phyloP scores from a whole-genome alignment of 2,329 filamentous ascomycete species.

The Arthrobotrys megalospora region DNA sequence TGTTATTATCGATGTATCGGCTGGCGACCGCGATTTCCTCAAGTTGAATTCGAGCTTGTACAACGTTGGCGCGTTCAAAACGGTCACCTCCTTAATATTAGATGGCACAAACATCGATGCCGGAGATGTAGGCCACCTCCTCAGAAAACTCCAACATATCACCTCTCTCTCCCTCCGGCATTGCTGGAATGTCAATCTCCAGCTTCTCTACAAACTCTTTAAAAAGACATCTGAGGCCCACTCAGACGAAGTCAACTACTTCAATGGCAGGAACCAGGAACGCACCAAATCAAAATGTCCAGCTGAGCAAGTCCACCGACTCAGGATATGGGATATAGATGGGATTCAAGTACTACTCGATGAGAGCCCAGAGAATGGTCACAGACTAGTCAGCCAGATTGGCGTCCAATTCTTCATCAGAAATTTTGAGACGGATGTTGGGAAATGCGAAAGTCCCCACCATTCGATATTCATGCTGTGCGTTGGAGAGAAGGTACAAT shows the following conservation, averaged over 20 bases:
- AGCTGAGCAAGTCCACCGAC: slow-evolving; percentile 37
- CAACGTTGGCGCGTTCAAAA: slow-evolving; percentile 30
- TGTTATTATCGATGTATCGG: slow-evolving; percentile 49
- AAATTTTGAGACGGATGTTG: slow-evolving; percentile 50
- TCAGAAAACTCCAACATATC: slow-evolving; percentile 48
- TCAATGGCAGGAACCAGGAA: slow-evolving; percentile 34
- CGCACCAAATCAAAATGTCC: slow-evolving; percentile 32
- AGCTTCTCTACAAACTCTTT: slow-evolving; percentile 54
- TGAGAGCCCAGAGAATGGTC: slow-evolving; percentile 45
- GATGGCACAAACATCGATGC: slow-evolving; percentile 54
- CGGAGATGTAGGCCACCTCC: slow-evolving; percentile 53
- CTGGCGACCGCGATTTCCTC: slow-evolving; percentile 48
- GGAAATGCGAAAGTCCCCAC: slow-evolving; percentile 37
- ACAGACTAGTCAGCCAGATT: slow-evolving; percentile 49
- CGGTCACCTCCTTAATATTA: slow-evolving; percentile 38
- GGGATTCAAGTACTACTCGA: slow-evolving; percentile 38
- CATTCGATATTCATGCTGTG: slow-evolving; percentile 49
- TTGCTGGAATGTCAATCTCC: slow-evolving; percentile 58
- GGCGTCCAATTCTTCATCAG: slow-evolving; percentile 48
- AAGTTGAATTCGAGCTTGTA: slow-evolving; percentile 34
- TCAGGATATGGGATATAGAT: slow-evolving; percentile 58
- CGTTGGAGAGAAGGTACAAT: slow-evolving; percentile 41
- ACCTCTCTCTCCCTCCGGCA: slow-evolving; percentile 40
- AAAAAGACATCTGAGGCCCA: slow-evolving; percentile 56
- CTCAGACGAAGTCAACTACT: slow-evolving; percentile 53